Evolutionary conservation across 225 moss, liverwort and hornwort species (phyloP).

Genomic region (Thuidium tamariscinum): DNA sequence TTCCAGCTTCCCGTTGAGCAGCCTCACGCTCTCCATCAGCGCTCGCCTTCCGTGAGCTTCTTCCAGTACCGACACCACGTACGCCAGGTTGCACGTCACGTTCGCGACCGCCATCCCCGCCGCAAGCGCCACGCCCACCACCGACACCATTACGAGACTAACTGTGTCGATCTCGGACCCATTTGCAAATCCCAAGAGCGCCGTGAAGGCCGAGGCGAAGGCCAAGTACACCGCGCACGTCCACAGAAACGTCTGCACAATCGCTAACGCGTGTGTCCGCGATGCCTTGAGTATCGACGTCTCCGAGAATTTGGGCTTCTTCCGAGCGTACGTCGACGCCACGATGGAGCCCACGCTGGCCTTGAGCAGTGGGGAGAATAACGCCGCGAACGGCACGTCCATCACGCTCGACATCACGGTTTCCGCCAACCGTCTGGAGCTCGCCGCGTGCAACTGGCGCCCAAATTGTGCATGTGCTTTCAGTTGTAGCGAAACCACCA

Average conservation of each 20-base stretch:
- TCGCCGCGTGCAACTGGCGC: not conserved
- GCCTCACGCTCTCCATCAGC: constrained; percentile 25
- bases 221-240: constrained; percentile 41
- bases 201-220: constrained; percentile 21
- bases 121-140: constrained; percentile 21
- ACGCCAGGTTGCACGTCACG: constrained; percentile 52
- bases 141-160: constrained; percentile 5
- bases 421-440: constrained; percentile 42
- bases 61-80: constrained; percentile 52
- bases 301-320: constrained; percentile 37
- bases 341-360: constrained; percentile 59
- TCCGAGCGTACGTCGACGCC: constrained; percentile 53
- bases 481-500: constrained; percentile 29
- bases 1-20: constrained; percentile 41
- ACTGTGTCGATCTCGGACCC: not conserved
- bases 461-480: constrained; percentile 6
- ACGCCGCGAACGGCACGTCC: constrained; percentile 42
- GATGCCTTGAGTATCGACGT: constrained; percentile 9
- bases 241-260: constrained; percentile 55
- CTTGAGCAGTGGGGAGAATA: constrained; percentile 46
- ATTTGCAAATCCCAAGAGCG: constrained; percentile 5
- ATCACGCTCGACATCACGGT: constrained; percentile 35
- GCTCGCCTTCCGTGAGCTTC: constrained; percentile 38
- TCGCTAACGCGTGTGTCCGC: constrained; percentile 39
- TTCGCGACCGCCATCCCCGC: constrained; percentile 29